A percentile compares a stretch with the other conserved stretches of the same genome.
Evolutionary conservation across 208 protist species (phyloP).

Genomic region (Trypanosoma rangeli): DNA sequence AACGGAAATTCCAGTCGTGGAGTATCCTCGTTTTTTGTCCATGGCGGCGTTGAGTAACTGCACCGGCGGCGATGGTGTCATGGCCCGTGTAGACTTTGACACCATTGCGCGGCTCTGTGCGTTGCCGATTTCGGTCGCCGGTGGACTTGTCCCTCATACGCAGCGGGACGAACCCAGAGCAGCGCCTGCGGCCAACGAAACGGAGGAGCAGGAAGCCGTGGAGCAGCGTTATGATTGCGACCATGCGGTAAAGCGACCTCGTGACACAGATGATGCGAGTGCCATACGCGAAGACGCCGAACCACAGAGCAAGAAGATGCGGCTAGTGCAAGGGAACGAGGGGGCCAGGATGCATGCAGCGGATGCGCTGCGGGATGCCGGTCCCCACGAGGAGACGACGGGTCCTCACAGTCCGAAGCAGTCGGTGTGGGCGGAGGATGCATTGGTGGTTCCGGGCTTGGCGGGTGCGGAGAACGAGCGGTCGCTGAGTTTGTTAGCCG

Average conservation of each 20-base stretch:
- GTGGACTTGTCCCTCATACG: constrained; percentile 19
- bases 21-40: constrained; percentile 52
- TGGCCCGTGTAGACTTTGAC: constrained; percentile 36
- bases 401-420: neutral
- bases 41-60: constrained; percentile 30
- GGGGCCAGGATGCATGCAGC: neutral
- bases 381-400: neutral
- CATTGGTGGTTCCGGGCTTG: neutral
- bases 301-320: neutral
- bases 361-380: neutral
- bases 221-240: neutral
- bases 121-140: constrained; percentile 14
- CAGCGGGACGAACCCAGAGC: constrained; percentile 8
- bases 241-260: constrained; percentile 1
- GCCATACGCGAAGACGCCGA: neutral
- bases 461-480: neutral
- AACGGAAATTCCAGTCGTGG: constrained; percentile 63
- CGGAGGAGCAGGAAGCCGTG: neutral
- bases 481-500: neutral
- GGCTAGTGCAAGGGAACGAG: neutral
- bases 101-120: constrained; percentile 36
- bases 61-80: constrained; percentile 1
- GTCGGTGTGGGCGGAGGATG: neutral
- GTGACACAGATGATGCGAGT: neutral
- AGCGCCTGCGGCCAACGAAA: neutral